A percentile compares a stretch with the other conserved stretches of the same genome.
phyloP scores from a whole-genome alignment of 495 filamentous ascomycete species.

The Platismatia glauca region DNA sequence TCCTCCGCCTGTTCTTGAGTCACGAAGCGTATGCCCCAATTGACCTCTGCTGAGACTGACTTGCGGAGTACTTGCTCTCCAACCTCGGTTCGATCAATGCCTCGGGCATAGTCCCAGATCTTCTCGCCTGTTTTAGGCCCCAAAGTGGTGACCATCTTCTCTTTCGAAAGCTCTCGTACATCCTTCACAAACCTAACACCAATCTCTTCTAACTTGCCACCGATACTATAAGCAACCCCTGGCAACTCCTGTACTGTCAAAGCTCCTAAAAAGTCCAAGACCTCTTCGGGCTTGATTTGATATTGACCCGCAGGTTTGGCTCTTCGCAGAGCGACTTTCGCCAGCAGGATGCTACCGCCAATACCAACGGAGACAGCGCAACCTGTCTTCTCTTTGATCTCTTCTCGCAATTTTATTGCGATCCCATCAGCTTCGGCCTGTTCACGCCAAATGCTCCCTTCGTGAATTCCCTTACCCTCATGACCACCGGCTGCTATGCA shows the following conservation, averaged over 20 bases:
- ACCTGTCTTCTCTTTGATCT: conserved; percentile 62
- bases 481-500: conserved; percentile 60
- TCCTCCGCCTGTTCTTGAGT: conserved; percentile 83
- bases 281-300: conserved; percentile 70
- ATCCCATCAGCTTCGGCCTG: conserved; percentile 73
- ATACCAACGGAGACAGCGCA: conserved; percentile 94
- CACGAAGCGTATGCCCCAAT: conserved; percentile 94
- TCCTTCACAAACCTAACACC: conserved; percentile 75
- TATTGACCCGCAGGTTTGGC: conserved; percentile 94
- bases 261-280: conserved; percentile 64
- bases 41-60: conserved; percentile 91
- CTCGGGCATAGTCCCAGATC: conserved; percentile 82
- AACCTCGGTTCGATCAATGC: conserved; percentile 79
- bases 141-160: conserved; percentile 59
- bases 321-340: conserved; percentile 81
- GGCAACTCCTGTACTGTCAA: conserved; percentile 73
- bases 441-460: conserved; percentile 71
- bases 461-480: conserved; percentile 55
- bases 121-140: conserved; percentile 91
- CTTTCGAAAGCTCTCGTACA: conserved; percentile 63
- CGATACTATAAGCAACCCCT: conserved; percentile 79
- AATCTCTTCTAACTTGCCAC: conserved; percentile 77
- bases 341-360: conserved; percentile 80
- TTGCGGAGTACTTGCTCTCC: conserved; percentile 74
- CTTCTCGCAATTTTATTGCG: conserved; percentile 53